phyloP scores from a whole-genome alignment of 2,329 filamentous ascomycete genomes.

The Calonectria multiphialidica region DNA sequence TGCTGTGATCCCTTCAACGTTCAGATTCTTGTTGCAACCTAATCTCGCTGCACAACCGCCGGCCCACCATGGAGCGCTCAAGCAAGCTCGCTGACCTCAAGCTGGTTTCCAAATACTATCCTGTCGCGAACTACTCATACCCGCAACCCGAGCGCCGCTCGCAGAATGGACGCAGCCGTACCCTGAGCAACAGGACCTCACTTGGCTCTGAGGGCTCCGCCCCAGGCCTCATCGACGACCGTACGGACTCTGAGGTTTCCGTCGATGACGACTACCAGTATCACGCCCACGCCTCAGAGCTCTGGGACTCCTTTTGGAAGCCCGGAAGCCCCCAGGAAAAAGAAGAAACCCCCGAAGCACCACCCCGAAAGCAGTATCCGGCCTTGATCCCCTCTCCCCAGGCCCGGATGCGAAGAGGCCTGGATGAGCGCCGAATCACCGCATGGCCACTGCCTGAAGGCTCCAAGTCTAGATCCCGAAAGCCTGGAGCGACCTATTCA shows the following conservation, averaged over 20 bases:
- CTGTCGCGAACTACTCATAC: conserved; percentile 56
- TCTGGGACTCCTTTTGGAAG: conserved; percentile 67
- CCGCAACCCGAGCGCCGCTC: conserved; percentile 45
- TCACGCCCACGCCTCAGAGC: conserved; percentile 56
- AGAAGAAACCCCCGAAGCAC: conserved; percentile 24
- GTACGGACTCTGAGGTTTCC: conserved; percentile 63
- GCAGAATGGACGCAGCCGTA: conserved; percentile 36
- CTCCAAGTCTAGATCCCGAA: conserved; percentile 33
- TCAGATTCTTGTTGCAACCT: conserved; percentile 37
- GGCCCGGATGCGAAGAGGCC: conserved; percentile 29
- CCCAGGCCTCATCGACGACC: conserved; percentile 64
- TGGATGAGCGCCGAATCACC: conserved; percentile 42
- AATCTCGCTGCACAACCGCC: conserved; percentile 36
- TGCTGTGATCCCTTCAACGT: conserved; percentile 32
- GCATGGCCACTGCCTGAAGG: conserved; percentile 44
- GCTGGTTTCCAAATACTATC: conserved; percentile 54
- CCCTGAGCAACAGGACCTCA: conserved; percentile 54
- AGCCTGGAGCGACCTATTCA: conserved; percentile 52
- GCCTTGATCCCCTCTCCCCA: conserved; percentile 48
- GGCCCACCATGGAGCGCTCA: conserved; percentile 50
- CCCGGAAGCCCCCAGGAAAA: conserved; percentile 25
- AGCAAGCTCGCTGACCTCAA: conserved; percentile 53
- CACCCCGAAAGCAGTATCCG: conserved; percentile 46
- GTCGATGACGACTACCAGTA: conserved; percentile 64
- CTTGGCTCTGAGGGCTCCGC: conserved; percentile 59